Conservation (phyloP, 2,329 filamentous ascomycete species). For the Zarea fungicola region DNA sequence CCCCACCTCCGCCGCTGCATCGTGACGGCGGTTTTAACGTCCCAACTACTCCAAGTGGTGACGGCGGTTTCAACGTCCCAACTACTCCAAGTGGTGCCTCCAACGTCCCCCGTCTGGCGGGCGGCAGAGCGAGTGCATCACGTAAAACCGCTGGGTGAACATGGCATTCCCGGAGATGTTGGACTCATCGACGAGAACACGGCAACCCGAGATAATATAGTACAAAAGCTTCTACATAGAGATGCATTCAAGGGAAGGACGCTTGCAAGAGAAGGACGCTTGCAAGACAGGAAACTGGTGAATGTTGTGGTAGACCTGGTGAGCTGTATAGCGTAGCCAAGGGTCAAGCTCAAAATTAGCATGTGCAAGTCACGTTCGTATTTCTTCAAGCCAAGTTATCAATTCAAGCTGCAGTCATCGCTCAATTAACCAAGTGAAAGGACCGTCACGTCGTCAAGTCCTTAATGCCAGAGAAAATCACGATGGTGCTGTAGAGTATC, state of each 20-base stretch:
- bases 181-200: background rate
- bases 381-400: too few species aligned
- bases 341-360: background rate
- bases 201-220: background rate
- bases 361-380: background rate
- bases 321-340: background rate
- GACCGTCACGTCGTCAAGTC: too few species aligned
- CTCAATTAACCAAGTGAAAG: too few species aligned
- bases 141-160: background rate
- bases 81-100: background rate
- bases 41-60: background rate
- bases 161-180: background rate
- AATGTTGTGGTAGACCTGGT: background rate
- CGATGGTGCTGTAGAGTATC: background rate
- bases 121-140: background rate
- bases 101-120: background rate
- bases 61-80: background rate
- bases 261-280: too few species aligned
- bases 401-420: background rate
- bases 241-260: background rate
- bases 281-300: background rate
- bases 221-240: background rate
- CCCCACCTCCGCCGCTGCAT: slow-evolving; percentile 18
- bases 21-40: background rate
- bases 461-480: background rate